Conservation (phyloP, 2,329 filamentous ascomycete genomes). For the Catunica adiposa region DNA sequence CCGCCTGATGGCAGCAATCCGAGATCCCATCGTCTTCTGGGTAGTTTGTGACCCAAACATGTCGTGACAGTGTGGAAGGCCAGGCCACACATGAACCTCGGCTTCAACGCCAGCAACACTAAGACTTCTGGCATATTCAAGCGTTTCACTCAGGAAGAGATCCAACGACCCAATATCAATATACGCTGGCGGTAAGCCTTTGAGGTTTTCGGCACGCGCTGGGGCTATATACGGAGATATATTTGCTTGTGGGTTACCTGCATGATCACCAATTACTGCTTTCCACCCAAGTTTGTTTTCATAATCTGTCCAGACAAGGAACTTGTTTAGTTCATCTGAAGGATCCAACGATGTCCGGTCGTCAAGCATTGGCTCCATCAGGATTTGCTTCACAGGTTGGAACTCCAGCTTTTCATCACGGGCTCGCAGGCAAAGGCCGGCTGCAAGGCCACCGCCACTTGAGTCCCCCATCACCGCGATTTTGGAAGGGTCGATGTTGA, state of each 20-base stretch:
- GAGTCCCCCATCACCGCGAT: constrained; percentile 17
- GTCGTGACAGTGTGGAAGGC: constrained; percentile 22
- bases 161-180: constrained; percentile 26
- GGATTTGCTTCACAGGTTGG: constrained; percentile 19
- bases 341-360: constrained; percentile 17
- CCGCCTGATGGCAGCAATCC: constrained; percentile 6
- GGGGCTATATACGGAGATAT: constrained; percentile 17
- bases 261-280: constrained; percentile 15
- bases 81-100: constrained; percentile 27
- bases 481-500: constrained; percentile 16
- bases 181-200: constrained; percentile 23
- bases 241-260: constrained; percentile 13
- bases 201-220: constrained; percentile 17
- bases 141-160: constrained; percentile 23
- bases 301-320: constrained; percentile 15
- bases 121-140: constrained; percentile 21
- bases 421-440: constrained; percentile 24
- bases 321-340: neutral
- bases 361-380: constrained; percentile 23
- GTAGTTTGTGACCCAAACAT: constrained; percentile 11
- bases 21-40: constrained; percentile 9
- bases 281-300: constrained; percentile 18
- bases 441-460: constrained; percentile 17
- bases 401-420: constrained; percentile 18
- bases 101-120: constrained; percentile 21